These are phyloP conservation scores for Oidium heveae DNA, from an alignment of 2,329 filamentous ascomycete genomes.

Conservation along the genomic window DNA sequence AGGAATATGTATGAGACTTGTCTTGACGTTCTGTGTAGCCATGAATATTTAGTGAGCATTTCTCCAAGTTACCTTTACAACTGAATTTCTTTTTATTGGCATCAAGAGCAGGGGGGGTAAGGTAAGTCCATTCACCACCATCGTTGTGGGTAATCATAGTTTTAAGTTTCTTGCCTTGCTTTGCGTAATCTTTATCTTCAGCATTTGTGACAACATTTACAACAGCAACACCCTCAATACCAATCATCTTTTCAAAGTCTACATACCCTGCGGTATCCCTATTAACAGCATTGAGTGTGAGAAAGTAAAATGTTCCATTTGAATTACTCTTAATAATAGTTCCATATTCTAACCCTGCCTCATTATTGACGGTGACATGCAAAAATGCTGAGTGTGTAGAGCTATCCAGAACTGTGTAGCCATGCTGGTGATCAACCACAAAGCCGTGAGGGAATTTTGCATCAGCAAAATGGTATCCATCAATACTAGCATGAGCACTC, in stretches of 20 bases:
- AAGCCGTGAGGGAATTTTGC: slow-evolving; percentile 76
- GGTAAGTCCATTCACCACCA: slow-evolving; percentile 59
- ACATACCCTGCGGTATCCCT: slow-evolving; percentile 54
- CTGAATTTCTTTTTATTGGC: slow-evolving; percentile 43
- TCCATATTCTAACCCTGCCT: slow-evolving; percentile 43
- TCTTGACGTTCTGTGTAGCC: slow-evolving; percentile 81
- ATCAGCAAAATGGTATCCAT: slow-evolving; percentile 58
- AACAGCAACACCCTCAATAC: slow-evolving; percentile 69
- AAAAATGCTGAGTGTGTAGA: slow-evolving; percentile 86
- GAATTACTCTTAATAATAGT: slow-evolving; percentile 95
- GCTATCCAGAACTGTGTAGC: slow-evolving; percentile 85
- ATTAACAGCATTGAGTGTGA: slow-evolving; percentile 63
- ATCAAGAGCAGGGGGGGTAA: slow-evolving; percentile 48
- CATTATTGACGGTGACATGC: slow-evolving; percentile 59
- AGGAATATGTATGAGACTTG: slow-evolving; percentile 65
- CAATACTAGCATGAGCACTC: slow-evolving; percentile 58
- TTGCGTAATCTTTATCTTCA: slow-evolving; percentile 26
- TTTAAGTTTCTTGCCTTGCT: slow-evolving; percentile 53
- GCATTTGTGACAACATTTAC: slow-evolving; percentile 67
- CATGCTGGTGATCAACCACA: slow-evolving; percentile 48
- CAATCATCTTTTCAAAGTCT: slow-evolving; percentile 89
- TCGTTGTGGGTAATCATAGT: slow-evolving; percentile 94
- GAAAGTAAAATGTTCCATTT: slow-evolving; percentile 83
- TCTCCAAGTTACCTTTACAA: slow-evolving; percentile 37
- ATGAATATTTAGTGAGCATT: slow-evolving; percentile 78